Base-by-base conservation (phyloP, 2,329 filamentous ascomycete species). In the Drechslerella coelobrocha region DNA sequence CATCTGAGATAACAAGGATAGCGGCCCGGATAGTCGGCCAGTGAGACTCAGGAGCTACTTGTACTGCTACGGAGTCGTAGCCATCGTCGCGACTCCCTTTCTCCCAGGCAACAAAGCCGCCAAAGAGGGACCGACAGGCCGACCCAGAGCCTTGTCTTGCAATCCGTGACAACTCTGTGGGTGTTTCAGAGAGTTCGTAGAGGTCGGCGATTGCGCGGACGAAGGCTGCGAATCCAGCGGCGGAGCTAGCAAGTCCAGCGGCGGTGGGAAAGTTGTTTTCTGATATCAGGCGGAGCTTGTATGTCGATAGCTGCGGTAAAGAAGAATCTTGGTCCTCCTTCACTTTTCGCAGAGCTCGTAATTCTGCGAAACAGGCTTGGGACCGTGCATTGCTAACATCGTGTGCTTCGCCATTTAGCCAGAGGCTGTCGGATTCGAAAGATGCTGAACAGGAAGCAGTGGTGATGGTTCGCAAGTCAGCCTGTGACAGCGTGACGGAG, bases 241-340 rank as follows among this genome's bases (percentile, higher is more conserved):
- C 88, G 0, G 87, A 89, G 17, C 85, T 88, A 2, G 88, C 88
- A 14, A 99, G 87, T 5, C 94, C 94, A 2, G 94, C 94, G 24
- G 94, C 94, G 1, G 94, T 99, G 73, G 94, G 94, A 84, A 99
- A 99, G 84, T 99, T 99, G 85, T 99, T 99, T 82, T 94, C 90
- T 63, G 90, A 94, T 62, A 97, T 92, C 74, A 99, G 88, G 76
- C 88, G 89, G 72, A 99, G 86, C 31, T 90, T 87, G 76, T 89
- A 83, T 55, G 83, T 78, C 9, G 91, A 90, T 63, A 99, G 86
- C 79, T 90, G 91, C 45, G 93, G 91, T n/a, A 96, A 84, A 21
- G 86, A 87, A 0, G 87, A 76, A 78, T 96, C 83, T 72, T 84
- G 80, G 34, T 83, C 82, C 80, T 99, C 94, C 76, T 97, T 83